Evolutionary conservation across 371 early-diverging fungal species (phyloP).

Genomic region (Syncephalastrum contaminatum): DNA sequence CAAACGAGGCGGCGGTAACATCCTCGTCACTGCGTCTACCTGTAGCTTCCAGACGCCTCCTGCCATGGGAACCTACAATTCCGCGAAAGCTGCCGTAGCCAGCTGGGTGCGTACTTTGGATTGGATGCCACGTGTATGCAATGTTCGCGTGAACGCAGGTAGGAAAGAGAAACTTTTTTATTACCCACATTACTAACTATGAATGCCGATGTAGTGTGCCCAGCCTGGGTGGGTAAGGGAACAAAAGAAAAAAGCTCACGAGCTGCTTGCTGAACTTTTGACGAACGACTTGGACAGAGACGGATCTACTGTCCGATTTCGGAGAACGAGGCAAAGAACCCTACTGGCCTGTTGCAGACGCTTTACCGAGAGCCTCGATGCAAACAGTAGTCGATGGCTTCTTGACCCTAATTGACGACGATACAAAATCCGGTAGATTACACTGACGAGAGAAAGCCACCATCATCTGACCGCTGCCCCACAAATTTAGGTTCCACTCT

Average conservation of each 20-base stretch:
- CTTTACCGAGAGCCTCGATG: constrained; percentile 39
- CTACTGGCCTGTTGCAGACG: constrained; percentile 8
- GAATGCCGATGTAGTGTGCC: constrained; percentile 12
- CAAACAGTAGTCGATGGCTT: constrained; percentile 50
- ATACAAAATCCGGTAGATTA: constrained; percentile 30
- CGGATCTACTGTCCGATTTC: constrained; percentile 10
- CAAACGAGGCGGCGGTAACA: constrained; percentile 33
- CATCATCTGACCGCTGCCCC: neutral
- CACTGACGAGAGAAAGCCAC: neutral
- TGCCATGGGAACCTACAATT: constrained; percentile 9
- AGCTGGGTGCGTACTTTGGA: constrained; percentile 21
- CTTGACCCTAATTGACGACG: constrained; percentile 43
- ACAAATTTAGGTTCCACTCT: constrained; percentile 6
- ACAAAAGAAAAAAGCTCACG: neutral
- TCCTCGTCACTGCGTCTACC: constrained; percentile 37
- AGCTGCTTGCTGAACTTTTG: neutral
- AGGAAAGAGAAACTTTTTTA: constrained; percentile 9
- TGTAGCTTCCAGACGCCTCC: constrained; percentile 16
- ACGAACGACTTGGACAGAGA: constrained; percentile 2
- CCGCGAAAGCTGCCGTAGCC: constrained; percentile 19
- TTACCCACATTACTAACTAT: constrained; percentile 1
- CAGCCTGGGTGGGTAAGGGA: constrained; percentile 18
- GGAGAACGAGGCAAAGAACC: constrained; percentile 11
- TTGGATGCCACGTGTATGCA: constrained; percentile 18
- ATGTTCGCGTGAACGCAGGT: constrained; percentile 30